Conservation (phyloP, 2,329 filamentous ascomycete genomes). For the Phoma herbarum region DNA sequence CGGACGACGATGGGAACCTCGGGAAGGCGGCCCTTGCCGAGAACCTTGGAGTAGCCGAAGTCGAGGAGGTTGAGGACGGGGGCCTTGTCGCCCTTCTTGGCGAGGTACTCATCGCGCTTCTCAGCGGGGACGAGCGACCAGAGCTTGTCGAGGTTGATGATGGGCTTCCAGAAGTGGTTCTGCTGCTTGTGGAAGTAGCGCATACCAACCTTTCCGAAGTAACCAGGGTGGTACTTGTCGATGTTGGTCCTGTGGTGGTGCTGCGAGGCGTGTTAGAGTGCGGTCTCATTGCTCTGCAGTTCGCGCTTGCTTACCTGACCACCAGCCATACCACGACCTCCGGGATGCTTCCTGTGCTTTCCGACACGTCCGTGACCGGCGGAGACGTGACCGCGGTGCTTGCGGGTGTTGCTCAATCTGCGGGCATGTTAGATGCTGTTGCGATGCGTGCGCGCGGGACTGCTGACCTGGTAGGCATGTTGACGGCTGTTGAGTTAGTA, state of each 20-base stretch:
- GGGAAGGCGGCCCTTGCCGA: conserved; percentile 97
- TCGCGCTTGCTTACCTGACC: conserved; percentile 69
- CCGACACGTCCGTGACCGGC: conserved; percentile 98
- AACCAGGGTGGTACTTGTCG: conserved; percentile 96
- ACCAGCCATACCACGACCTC: conserved; percentile 87
- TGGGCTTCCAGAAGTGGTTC: conserved; percentile 98
- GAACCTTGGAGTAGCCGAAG: conserved; percentile 97
- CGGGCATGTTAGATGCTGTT: conserved; percentile 12
- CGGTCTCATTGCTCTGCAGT: neutral
- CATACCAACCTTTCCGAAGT: conserved; percentile 96
- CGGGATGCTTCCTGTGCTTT: conserved; percentile 93
- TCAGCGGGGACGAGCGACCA: conserved; percentile 94
- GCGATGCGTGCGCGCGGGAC: conserved; percentile 3
- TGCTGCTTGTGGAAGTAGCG: conserved; percentile 81
- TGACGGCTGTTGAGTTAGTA: conserved; percentile 45
- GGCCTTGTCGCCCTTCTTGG: conserved; percentile 86
- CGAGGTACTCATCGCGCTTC: conserved; percentile 90
- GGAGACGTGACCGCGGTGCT: conserved; percentile 90
- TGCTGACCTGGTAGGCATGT: conserved; percentile 44
- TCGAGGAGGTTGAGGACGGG: conserved; percentile 97
- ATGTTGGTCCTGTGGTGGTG: conserved; percentile 97
- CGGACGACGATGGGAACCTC: conserved; percentile 93
- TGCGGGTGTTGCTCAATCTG: conserved; percentile 45
- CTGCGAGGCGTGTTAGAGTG: conserved; percentile 43
- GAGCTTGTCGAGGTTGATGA: conserved; percentile 99